phyloP scores from a whole-genome alignment of 805 yeast genomes.

The Candida montana region DNA sequence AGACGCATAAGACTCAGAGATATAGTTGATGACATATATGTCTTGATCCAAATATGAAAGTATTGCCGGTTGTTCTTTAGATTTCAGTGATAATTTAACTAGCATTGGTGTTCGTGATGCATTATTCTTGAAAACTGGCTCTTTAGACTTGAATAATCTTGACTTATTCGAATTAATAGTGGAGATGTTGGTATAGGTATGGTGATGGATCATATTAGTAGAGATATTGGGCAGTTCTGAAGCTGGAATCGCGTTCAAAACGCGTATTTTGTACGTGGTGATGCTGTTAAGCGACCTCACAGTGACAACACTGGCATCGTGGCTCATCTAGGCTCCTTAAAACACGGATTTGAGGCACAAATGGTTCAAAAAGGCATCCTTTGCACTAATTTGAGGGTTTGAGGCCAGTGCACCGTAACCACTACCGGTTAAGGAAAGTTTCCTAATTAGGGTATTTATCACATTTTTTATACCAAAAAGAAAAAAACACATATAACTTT shows the following conservation, averaged over 20 bases:
- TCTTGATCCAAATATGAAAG: constrained; percentile 7
- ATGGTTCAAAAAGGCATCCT: no score
- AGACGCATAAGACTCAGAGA: constrained; percentile 35
- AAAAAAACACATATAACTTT: no score
- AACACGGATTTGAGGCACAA: no score
- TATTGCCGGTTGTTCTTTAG: constrained; percentile 18
- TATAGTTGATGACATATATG: constrained; percentile 40
- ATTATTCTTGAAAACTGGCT: neutral
- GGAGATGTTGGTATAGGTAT: constrained; percentile 1
- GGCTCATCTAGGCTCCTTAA: neutral
- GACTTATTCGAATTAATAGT: constrained; percentile 19
- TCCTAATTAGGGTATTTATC: no score
- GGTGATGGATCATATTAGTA: constrained; percentile 10
- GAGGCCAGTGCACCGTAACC: no score
- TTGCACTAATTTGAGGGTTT: no score
- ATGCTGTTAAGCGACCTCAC: neutral
- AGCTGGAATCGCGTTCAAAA: constrained; percentile 7
- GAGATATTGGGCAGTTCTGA: constrained; percentile 14
- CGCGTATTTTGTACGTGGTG: neutral
- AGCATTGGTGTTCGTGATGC: constrained; percentile 5
- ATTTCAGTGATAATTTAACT: constrained; percentile 16
- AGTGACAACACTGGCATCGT: neutral
- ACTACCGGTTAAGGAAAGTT: no score
- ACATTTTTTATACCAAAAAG: no score
- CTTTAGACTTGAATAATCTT: constrained; percentile 12